These are phyloP conservation scores for Oropetium thomaeum DNA, from an alignment of 176 grass and related monocot species.

Conservation along the genomic window DNA sequence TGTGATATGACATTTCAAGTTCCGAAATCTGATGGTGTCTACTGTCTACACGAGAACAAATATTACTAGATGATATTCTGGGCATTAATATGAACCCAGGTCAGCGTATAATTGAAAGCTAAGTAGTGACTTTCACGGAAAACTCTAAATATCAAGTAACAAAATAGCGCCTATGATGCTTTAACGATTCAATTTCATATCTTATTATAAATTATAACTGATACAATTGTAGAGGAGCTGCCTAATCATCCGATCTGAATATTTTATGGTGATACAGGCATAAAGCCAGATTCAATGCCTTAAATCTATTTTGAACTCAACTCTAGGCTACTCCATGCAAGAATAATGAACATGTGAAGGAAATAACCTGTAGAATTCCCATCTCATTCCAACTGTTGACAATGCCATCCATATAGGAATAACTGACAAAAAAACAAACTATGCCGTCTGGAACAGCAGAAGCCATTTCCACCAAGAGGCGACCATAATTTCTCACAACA, in stretches of 20 bases:
- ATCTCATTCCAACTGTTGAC: conserved; percentile 97
- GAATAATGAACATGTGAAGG: conserved; percentile 16
- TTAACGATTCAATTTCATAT: background rate
- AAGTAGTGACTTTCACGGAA: background rate
- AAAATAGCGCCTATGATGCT: conserved; percentile 15
- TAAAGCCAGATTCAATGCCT: background rate
- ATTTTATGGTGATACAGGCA: background rate
- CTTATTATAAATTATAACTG: conserved; percentile 3
- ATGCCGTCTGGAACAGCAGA: conserved; percentile 90
- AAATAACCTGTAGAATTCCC: conserved; percentile 90
- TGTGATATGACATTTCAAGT: background rate
- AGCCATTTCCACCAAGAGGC: conserved; percentile 90
- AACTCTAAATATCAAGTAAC: background rate
- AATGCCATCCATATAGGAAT: conserved; percentile 99
- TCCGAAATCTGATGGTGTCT: background rate
- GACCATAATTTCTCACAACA: conserved; percentile 94
- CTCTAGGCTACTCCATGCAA: conserved; percentile 12
- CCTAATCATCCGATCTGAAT: background rate
- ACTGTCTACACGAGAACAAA: background rate
- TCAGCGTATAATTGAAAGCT: background rate
- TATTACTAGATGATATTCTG: background rate
- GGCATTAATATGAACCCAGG: conserved; percentile 7
- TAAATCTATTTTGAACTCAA: background rate
- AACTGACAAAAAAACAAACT: conserved; percentile 98
- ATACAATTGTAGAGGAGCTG: conserved; percentile 1